phyloP scores from a whole-genome alignment of 2,329 filamentous ascomycete species.

The Botrytis paeoniae region DNA sequence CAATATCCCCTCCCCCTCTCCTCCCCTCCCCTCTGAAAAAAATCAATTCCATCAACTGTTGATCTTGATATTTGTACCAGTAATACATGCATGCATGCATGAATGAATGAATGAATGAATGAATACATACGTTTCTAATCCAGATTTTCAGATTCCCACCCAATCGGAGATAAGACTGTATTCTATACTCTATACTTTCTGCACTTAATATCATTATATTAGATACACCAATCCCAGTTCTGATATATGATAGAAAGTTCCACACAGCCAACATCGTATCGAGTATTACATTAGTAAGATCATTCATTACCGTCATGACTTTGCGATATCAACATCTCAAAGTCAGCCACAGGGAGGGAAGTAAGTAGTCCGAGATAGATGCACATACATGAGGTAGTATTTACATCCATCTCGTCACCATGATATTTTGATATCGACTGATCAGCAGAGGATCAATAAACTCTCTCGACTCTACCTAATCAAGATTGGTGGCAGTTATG shows the following conservation, averaged over 20 bases:
- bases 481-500: neutral
- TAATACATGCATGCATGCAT: neutral
- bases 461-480: neutral
- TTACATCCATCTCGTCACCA: neutral
- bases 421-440: neutral
- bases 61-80: neutral
- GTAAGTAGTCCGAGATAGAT: neutral
- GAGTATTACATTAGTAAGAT: neutral
- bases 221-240: no score
- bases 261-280: neutral
- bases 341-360: neutral
- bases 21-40: neutral
- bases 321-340: neutral
- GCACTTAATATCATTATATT: neutral
- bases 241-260: neutral
- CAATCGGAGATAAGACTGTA: neutral
- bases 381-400: neutral
- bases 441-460: neutral
- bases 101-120: neutral
- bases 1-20: neutral
- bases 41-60: neutral
- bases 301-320: neutral
- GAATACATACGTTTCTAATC: neutral
- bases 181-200: neutral
- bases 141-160: neutral